These are phyloP conservation scores for Silybum marianum DNA, from an alignment of 129 eudicot species.

Conservation along the genomic window DNA sequence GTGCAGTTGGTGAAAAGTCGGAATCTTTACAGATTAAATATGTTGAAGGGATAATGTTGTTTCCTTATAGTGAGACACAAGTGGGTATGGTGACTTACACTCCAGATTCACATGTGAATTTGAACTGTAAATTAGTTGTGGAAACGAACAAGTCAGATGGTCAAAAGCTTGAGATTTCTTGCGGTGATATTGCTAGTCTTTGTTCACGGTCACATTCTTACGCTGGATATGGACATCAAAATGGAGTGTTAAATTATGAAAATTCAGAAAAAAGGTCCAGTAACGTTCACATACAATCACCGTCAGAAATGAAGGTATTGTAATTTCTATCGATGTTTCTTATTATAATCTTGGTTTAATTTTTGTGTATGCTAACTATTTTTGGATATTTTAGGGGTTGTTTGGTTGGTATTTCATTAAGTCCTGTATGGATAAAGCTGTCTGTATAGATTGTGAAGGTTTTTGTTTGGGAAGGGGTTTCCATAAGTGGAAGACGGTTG, in stretches of 20 bases:
- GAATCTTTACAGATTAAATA: constrained; percentile 50
- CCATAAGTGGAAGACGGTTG: no score
- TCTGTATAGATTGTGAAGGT: no score
- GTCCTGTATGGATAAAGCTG: no score
- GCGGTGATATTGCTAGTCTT: constrained; percentile 47
- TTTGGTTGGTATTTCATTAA: no score
- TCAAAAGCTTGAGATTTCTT: constrained; percentile 55
- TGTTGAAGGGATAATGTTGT: constrained; percentile 70
- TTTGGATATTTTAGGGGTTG: background rate
- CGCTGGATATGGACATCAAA: constrained; percentile 26
- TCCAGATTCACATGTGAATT: constrained; percentile 27
- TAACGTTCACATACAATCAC: constrained; percentile 27
- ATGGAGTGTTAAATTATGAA: constrained; percentile 28
- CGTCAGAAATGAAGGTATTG: constrained; percentile 54
- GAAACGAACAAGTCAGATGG: constrained; percentile 55
- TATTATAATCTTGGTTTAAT: background rate
- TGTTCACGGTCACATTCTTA: constrained; percentile 40
- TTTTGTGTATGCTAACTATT: background rate
- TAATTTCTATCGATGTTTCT: background rate
- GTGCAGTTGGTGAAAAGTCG: constrained; percentile 40
- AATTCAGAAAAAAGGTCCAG: constrained; percentile 32
- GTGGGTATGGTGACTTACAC: constrained; percentile 56
- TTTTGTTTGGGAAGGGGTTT: no score
- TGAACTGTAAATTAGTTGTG: constrained; percentile 58
- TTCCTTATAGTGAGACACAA: constrained; percentile 67